Percentiles rank a stretch among this genome's conserved stretches.
These are phyloP conservation scores for Boletus rubroflammeus DNA, from an alignment of 768 basidiomycete species.

Conservation along the genomic window DNA sequence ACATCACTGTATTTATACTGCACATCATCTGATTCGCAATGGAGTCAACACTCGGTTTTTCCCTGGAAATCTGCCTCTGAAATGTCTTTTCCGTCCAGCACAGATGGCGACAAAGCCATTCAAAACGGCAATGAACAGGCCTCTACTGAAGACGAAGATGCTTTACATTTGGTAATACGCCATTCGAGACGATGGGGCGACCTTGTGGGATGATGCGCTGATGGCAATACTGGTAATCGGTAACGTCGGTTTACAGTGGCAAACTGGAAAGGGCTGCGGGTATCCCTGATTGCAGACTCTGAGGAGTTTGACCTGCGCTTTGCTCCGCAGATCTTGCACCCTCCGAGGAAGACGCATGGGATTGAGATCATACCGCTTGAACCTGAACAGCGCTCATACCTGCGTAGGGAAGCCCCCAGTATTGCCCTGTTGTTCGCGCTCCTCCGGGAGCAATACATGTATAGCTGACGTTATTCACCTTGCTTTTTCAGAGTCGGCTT, in stretches of 20 bases:
- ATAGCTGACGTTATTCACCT: slow-evolving; percentile 47
- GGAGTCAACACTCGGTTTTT: neutral
- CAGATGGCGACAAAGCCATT: slow-evolving; percentile 7
- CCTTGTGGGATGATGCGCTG: slow-evolving; percentile 30
- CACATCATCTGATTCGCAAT: slow-evolving; percentile 2
- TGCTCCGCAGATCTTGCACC: slow-evolving; percentile 6
- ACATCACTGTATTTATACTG: slow-evolving; percentile 32
- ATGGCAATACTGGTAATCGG: slow-evolving; percentile 46
- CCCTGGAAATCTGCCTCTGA: neutral
- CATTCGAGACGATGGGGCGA: slow-evolving; percentile 27
- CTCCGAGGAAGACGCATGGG: slow-evolving; percentile 40
- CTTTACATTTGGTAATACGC: slow-evolving; percentile 55
- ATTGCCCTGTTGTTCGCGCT: slow-evolving; percentile 45
- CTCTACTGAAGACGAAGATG: slow-evolving; percentile 40
- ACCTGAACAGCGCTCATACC: slow-evolving; percentile 97
- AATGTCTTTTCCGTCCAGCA: slow-evolving; percentile 24
- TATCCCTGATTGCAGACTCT: slow-evolving; percentile 56
- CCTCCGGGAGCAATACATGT: slow-evolving; percentile 35
- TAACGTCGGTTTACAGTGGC: slow-evolving; percentile 70
- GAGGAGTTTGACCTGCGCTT: slow-evolving; percentile 9
- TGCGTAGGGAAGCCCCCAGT: slow-evolving; percentile 97
- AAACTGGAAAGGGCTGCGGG: slow-evolving; percentile 85
- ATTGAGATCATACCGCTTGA: slow-evolving; percentile 97
- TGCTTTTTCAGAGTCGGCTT: slow-evolving; percentile 53
- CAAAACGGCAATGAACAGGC: slow-evolving; percentile 26